Base-by-base conservation (phyloP, 208 protist genomes). In the Leishmania tarentolae region DNA sequence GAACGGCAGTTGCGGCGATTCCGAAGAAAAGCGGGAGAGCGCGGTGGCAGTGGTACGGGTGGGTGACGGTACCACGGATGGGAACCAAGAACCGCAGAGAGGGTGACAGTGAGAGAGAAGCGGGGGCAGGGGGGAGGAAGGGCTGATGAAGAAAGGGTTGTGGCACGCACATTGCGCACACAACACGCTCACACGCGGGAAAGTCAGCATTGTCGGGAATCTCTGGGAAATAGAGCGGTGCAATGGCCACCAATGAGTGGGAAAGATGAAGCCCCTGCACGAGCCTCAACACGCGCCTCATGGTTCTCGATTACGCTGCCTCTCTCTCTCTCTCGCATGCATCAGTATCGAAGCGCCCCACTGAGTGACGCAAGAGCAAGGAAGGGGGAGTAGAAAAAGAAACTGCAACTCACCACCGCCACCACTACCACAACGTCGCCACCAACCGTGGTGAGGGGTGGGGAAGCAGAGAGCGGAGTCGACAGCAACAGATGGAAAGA, bases 31-130 rank as follows among this genome's bases (percentile, higher is more conserved):
- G 44, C 2, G 24, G 69, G 44, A n/a, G 44, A 31, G 42, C 50
- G 19, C 40, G 44, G 44, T 6, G 8, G 37, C 69, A 73, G 40
- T 35, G 24, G 40, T 44, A 73, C 69, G 15, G 40, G 71, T 72
- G 15, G n/a, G 52, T 61, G 19, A 35, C 50, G 7, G 72, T 61
- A 46, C 35, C 72, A 44, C 31, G 19, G 37, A 78, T 65, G 75
- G 31, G 40, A 13, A 11, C 37, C n/a, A 24, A 8, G 57, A 24
- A 35, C 9, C 46, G 37, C 35, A 47, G 47, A 42, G 15, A 56
- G 46, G 37, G 73, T 19, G 71, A n/a, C 50, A 57, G 73, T 28
- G 35, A 40, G 47, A 46, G 46, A 78, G 46, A 78, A n/a, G n/a
- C 52, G 37, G 74, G 35, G 73, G 11, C 53, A n/a, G n/a, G 31